Evolutionary conservation across 176 grass and related monocot genomes (phyloP), one percentile per base, ranked within the genome.

Genomic region (Tillandsia leiboldiana): DNA sequence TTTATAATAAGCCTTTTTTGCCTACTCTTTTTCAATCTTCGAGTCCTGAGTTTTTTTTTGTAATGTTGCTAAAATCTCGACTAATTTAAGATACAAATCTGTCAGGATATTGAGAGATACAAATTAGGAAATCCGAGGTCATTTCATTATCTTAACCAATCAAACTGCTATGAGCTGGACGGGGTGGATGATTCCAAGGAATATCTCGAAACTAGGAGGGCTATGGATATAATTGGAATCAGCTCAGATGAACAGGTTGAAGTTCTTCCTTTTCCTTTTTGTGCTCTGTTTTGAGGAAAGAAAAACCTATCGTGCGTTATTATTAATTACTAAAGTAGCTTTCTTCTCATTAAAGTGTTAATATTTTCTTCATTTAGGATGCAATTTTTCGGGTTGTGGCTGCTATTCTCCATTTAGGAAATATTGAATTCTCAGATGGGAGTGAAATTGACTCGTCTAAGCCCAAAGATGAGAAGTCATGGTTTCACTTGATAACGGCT

Each of bases 111-210:
- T 42, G 87, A 99, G 66, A 93, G 69, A 75, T 99, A 93, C 72
- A 92, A 87, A 82, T 63, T 99, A 33, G 82, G 84, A 33, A 78
- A 99, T 72, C 89, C 94, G 22, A 79, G 83, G 81, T 83, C 53
- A 64, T 99, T 92, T 81, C 94, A 86, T 75, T 99, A 93, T 80
- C 89, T 99, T 69, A 99, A 99, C 79, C 94, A 99, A 81, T 83
- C 94, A 2, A 90, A 88, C 18, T 99, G 94, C 66, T 86, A 79
- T 59, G 85, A 92, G 75, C 80, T 96, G 81, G 88, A 89, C 64
- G 92, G 83, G 11, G 27, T 96, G 51, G 88, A 96, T 91, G 92
- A 92, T 79, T 80, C 88, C 12, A 96, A 90, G 74, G 92, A 96
- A 70, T 96, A 92, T 53, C 80, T 89, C 63, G 92, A 96, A 87